phyloP scores from a whole-genome alignment of 1,284 basidiomycete genomes.

The Apiotrichum sp. region DNA sequence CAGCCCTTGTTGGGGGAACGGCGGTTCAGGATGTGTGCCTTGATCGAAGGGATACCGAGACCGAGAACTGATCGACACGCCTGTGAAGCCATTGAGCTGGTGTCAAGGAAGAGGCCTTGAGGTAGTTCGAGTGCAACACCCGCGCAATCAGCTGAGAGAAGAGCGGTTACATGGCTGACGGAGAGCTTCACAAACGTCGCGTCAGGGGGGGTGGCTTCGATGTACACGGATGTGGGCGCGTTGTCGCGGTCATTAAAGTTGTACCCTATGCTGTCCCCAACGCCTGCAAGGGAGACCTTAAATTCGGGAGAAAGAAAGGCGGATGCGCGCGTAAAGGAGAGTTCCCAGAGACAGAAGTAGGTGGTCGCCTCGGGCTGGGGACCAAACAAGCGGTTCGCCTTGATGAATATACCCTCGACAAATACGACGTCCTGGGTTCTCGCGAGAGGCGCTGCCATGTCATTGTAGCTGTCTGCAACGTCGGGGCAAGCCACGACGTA shows the following conservation, averaged over 20 bases:
- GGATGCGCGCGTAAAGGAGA: slow-evolving; percentile 60
- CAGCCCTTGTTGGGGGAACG: slow-evolving; percentile 48
- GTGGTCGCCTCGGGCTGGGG: slow-evolving; percentile 74
- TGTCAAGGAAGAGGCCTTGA: slow-evolving; percentile 59
- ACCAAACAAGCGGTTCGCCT: slow-evolving; percentile 77
- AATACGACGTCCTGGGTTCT: slow-evolving; percentile 47
- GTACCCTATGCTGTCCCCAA: slow-evolving; percentile 57
- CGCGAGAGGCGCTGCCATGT: slow-evolving; percentile 19
- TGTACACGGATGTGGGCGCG: slow-evolving; percentile 66
- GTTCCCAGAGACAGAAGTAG: slow-evolving; percentile 87
- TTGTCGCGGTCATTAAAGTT: slow-evolving; percentile 72
- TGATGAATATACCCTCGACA: slow-evolving; percentile 69
- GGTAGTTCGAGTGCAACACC: slow-evolving; percentile 58
- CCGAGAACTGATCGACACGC: slow-evolving; percentile 44
- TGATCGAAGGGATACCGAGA: slow-evolving; percentile 20
- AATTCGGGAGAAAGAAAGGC: slow-evolving; percentile 57
- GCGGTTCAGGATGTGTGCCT: slow-evolving; percentile 18
- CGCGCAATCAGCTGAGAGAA: slow-evolving; percentile 54
- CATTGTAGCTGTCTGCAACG: slow-evolving; percentile 49
- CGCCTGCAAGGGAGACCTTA: slow-evolving; percentile 53
- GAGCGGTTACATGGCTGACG: slow-evolving; percentile 54
- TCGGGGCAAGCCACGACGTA: slow-evolving; percentile 53
- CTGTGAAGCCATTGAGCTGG: slow-evolving; percentile 65
- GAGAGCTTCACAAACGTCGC: slow-evolving; percentile 67
- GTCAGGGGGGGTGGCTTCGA: slow-evolving; percentile 63